phyloP scores from a whole-genome alignment of 179 eudicot genomes.

The Corrigiola litoralis region DNA sequence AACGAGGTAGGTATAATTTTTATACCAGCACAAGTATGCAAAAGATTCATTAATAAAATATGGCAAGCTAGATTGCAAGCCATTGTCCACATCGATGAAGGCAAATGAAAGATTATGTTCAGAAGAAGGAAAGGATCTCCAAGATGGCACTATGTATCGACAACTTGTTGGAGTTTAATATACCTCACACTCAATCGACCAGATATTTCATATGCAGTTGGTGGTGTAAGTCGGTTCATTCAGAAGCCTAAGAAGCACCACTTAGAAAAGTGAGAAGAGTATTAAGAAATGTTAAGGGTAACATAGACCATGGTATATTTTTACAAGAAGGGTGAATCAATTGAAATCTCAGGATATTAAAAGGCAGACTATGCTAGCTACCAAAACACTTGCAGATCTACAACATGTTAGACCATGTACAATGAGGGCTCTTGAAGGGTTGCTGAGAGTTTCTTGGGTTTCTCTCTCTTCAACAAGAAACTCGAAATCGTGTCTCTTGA shows the following conservation, averaged over 20 bases:
- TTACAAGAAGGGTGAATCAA: too few species aligned
- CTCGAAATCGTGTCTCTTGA: too few species aligned
- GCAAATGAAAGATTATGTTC: not conserved
- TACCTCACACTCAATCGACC: slow-evolving; percentile 23
- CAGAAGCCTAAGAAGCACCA: slow-evolving; percentile 2
- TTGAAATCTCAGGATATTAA: too few species aligned
- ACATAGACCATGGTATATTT: too few species aligned
- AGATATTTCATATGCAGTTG: slow-evolving; percentile 6
- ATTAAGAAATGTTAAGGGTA: too few species aligned
- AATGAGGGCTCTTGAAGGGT: too few species aligned
- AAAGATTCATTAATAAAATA: not conserved
- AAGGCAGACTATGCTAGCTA: too few species aligned
- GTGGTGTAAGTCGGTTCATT: not conserved
- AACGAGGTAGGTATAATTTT: slow-evolving; percentile 1
- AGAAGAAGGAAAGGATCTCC: not conserved
- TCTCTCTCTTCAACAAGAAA: too few species aligned
- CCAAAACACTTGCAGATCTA: too few species aligned
- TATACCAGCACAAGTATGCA: not conserved
- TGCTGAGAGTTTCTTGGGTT: too few species aligned
- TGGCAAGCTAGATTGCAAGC: slow-evolving; percentile 12
- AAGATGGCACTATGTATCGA: slow-evolving; percentile 16
- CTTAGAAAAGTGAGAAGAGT: too few species aligned
- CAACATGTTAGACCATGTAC: too few species aligned
- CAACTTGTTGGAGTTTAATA: slow-evolving; percentile 17
- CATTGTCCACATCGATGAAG: slow-evolving; percentile 2